A percentile compares a stretch with the other conserved stretches of the same genome.
These are phyloP conservation scores for Nemania sp. DNA, from an alignment of 2,329 filamentous ascomycete species.

Conservation along the genomic window DNA sequence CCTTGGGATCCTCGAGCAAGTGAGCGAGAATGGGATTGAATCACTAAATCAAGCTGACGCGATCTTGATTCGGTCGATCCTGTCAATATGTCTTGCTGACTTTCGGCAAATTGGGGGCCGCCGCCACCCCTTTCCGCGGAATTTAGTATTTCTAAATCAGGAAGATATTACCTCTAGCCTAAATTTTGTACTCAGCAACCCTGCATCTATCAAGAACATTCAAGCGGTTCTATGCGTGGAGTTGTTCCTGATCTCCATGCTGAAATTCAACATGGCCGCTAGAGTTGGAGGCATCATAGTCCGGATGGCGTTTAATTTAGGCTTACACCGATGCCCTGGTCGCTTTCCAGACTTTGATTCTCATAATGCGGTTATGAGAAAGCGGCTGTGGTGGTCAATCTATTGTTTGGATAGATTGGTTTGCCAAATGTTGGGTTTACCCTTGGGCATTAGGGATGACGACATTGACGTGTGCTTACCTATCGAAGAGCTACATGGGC, in stretches of 20 bases:
- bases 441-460: conserved; percentile 12
- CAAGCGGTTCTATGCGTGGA: conserved; percentile 15
- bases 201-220: conserved; percentile 16
- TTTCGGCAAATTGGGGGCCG: conserved; percentile 11
- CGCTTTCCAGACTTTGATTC: conserved; percentile 11
- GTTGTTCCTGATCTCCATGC: conserved; percentile 17
- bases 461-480: conserved; percentile 21
- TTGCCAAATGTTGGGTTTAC: conserved; percentile 10
- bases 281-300: conserved; percentile 9
- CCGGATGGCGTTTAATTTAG: conserved; percentile 17
- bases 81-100: conserved; percentile 20
- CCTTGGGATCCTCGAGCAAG: conserved; percentile 16
- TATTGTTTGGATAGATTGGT: conserved; percentile 14
- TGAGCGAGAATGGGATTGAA: conserved; percentile 8
- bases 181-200: not conserved
- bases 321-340: conserved; percentile 10
- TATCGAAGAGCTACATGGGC: conserved; percentile 2
- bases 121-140: conserved; percentile 3
- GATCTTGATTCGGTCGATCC: conserved; percentile 12
- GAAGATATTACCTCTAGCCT: conserved; percentile 5
- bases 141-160: conserved; percentile 11
- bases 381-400: conserved; percentile 20
- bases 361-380: conserved; percentile 3
- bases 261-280: conserved; percentile 17
- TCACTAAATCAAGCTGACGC: conserved; percentile 5